A percentile compares a stretch with the other conserved stretches of the same genome.
These are phyloP conservation scores for Phytophthora megakarya DNA, from an alignment of 352 stramenopile species.

Conservation along the genomic window DNA sequence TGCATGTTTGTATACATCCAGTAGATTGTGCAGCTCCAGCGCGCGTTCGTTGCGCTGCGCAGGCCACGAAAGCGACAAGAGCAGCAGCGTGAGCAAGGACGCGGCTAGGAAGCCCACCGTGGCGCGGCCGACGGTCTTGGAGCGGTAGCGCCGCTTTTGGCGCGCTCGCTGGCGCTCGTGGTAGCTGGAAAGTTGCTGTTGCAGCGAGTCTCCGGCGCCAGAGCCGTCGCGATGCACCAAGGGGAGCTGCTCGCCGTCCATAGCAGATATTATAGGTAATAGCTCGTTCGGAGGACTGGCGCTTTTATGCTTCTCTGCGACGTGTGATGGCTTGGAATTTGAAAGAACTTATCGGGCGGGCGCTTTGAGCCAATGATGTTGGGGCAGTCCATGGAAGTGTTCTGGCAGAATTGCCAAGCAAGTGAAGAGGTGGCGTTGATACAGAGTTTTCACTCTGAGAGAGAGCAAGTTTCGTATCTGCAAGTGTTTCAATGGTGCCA, in stretches of 20 bases:
- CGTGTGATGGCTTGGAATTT: slow-evolving; percentile 25
- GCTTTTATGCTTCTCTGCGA: slow-evolving; percentile 15
- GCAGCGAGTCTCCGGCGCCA: slow-evolving; percentile 27
- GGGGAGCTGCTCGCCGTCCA: slow-evolving; percentile 39
- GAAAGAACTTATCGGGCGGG: too few species aligned
- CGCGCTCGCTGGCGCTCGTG: slow-evolving; percentile 31
- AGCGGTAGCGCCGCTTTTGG: slow-evolving; percentile 24
- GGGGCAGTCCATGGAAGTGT: slow-evolving; percentile 16
- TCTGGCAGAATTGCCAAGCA: slow-evolving; percentile 1
- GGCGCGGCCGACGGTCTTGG: slow-evolving; percentile 42
- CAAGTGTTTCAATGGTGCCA: slow-evolving; percentile 32
- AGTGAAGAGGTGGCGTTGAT: slow-evolving; percentile 25
- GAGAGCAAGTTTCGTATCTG: slow-evolving; percentile 18
- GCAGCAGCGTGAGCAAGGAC: slow-evolving; percentile 38
- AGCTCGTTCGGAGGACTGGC: background rate
- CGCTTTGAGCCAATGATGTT: slow-evolving; percentile 13
- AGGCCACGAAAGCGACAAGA: slow-evolving; percentile 46
- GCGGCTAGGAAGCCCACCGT: slow-evolving; percentile 41
- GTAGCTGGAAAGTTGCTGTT: slow-evolving; percentile 42
- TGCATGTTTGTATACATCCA: slow-evolving; percentile 37
- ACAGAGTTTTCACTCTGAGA: background rate
- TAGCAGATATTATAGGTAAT: slow-evolving; percentile 19
- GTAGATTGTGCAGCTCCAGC: slow-evolving; percentile 37
- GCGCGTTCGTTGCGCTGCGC: slow-evolving; percentile 33
- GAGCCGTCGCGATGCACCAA: slow-evolving; percentile 34